A percentile compares a stretch with the other conserved stretches of the same genome.
Evolutionary conservation across 805 yeast species (phyloP).

Genomic region (Ogataea pini): DNA sequence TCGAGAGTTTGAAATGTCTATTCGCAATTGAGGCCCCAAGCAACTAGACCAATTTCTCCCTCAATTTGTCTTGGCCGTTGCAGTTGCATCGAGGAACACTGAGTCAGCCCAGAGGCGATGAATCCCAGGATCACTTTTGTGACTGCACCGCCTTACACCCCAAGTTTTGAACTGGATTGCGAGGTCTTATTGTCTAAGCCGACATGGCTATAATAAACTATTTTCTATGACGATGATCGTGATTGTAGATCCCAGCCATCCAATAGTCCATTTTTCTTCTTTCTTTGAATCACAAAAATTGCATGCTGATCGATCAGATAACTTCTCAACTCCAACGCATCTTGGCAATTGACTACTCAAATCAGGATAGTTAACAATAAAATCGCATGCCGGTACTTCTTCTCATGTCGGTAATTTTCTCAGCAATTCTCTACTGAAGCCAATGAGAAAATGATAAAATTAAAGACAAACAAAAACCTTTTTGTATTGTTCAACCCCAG

Average conservation of each 20-base stretch:
- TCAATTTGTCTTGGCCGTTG: too few species aligned
- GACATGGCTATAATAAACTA: background rate
- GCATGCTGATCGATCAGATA: constrained; percentile 7
- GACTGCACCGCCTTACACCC: background rate
- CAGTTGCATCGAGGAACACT: too few species aligned
- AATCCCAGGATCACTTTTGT: too few species aligned
- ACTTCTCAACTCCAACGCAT: background rate
- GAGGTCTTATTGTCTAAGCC: background rate
- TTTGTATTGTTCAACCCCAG: background rate
- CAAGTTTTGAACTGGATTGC: background rate
- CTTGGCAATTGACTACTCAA: background rate
- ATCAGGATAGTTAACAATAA: background rate
- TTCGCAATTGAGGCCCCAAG: background rate
- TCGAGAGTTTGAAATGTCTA: background rate
- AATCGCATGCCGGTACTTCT: background rate
- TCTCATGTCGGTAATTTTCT: too few species aligned
- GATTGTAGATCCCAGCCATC: background rate
- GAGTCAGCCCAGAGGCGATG: too few species aligned
- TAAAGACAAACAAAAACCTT: background rate
- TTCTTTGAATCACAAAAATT: background rate
- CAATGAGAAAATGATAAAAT: background rate
- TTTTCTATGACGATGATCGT: background rate
- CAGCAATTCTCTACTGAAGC: background rate
- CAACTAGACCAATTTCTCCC: too few species aligned
- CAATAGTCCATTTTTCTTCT: background rate